Evolutionary conservation across 2,329 filamentous ascomycete genomes (phyloP), one percentile per base, ranked within the genome.

Genomic region (Beauveria medogensis): DNA sequence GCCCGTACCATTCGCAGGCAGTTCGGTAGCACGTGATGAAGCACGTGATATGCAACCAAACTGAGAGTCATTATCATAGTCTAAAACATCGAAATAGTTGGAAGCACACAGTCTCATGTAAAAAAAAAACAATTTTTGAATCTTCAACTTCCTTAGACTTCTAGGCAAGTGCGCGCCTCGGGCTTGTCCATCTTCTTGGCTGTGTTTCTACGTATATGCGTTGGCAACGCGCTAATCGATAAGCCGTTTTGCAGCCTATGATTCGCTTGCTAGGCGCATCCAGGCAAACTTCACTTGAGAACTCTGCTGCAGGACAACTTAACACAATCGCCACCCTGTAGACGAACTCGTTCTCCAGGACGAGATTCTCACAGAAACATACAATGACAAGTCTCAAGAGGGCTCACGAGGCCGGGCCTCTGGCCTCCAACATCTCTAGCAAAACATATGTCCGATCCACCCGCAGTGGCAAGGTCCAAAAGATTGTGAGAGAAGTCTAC

Each of bases 401-500:
- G 69, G 77, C 79, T 9, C 71, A 79, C 51, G 79, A 78, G 28
- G 73, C 76, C 28, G 82, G 84, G 60, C 75, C 81, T 12, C 72
- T 79, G 63, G 82, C 86, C 34, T 80, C 87, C 52, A 96, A 89
- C 71, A 88, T 97, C 65, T 93, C 92, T 37, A 97, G 89, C 83
- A 99, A 97, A 78, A 86, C 95, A 69, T 99, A 95, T 72, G 90
- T 99, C 65, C 85, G 94, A 63, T 97, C 94, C 28, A 96, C 93
- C 53, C 92, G 91, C 75, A 94, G 87, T 74, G 94, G 94, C 75
- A 97, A 97, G 78, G 93, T 97, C 63, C 94, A 97, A 75, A 99
- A 99, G 81, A 95, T 99, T 70, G 94, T 99, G 66, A 87, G 92
- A 69, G 94, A 99, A 79, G 83, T 97, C 65, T 99, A 99, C 75